Conservation (phyloP, 176 grass and related monocot species). For the Secale cereale region DNA sequence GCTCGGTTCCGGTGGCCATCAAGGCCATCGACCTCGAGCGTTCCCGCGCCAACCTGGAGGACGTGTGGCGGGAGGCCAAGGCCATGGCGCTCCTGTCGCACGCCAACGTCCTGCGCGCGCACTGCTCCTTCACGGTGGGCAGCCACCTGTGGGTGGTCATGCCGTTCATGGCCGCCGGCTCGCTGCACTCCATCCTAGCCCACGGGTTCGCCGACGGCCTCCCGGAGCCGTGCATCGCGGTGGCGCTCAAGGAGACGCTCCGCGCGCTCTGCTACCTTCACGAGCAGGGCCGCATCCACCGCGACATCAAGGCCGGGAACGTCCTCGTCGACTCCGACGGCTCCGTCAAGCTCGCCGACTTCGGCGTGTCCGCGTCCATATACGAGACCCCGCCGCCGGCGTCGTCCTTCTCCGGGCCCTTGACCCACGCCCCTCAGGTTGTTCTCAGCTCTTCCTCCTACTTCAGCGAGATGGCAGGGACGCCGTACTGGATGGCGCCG, state of each 20-base stretch:
- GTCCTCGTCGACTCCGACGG: conserved; percentile 78
- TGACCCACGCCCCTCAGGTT: neutral
- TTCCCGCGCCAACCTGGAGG: conserved; percentile 74
- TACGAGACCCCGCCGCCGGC: conserved; percentile 50
- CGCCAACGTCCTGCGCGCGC: conserved; percentile 76
- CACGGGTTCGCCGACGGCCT: conserved; percentile 65
- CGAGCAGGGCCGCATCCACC: conserved; percentile 81
- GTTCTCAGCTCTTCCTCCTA: conserved; percentile 35
- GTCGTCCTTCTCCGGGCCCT: neutral
- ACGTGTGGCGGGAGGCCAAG: conserved; percentile 83
- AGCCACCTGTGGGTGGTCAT: conserved; percentile 87
- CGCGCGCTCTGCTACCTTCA: conserved; percentile 83
- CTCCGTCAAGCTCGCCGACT: conserved; percentile 85
- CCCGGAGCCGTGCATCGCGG: conserved; percentile 60
- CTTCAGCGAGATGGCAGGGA: conserved; percentile 80
- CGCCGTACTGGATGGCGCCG: conserved; percentile 96
- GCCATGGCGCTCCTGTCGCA: conserved; percentile 82
- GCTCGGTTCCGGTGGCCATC: conserved; percentile 52
- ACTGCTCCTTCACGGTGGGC: conserved; percentile 91
- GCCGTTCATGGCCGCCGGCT: conserved; percentile 93
- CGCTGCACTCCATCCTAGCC: conserved; percentile 73
- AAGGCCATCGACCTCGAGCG: conserved; percentile 85
- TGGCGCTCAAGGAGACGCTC: conserved; percentile 69
- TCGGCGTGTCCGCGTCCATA: conserved; percentile 90
- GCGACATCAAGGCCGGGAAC: conserved; percentile 90